Percentiles rank a stretch among this genome's conserved stretches.
These are phyloP conservation scores for Rhododendron ovatum DNA, from an alignment of 148 eudicot species.

Conservation along the genomic window DNA sequence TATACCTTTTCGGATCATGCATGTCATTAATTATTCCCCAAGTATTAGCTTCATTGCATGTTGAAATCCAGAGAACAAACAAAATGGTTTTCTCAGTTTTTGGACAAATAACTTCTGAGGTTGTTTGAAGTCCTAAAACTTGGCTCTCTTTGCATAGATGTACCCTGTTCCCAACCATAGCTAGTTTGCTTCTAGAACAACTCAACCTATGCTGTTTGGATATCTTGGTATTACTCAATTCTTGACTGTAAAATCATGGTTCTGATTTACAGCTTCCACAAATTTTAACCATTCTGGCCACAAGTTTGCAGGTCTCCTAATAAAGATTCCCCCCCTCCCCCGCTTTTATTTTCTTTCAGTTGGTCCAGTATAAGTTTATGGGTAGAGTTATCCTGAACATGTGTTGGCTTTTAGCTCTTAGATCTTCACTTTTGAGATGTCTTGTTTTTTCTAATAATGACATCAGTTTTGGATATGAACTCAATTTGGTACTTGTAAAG, in stretches of 20 bases:
- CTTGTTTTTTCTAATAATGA: background rate
- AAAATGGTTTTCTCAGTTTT: background rate
- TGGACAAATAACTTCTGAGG: background rate
- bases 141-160: background rate
- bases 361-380: background rate
- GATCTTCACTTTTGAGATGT: background rate
- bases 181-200: background rate
- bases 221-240: background rate
- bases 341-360: background rate
- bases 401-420: background rate
- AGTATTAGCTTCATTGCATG: background rate
- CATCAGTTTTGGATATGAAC: conserved; percentile 3
- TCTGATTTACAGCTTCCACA: background rate
- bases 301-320: background rate
- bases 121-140: background rate
- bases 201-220: background rate
- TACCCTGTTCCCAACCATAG: background rate
- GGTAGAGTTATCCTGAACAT: background rate
- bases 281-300: background rate
- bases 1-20: conserved; percentile 1
- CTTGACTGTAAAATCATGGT: background rate
- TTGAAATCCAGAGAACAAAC: background rate
- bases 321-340: background rate
- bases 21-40: conserved; percentile 3
- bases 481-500: background rate